Conservation (phyloP, 2,329 filamentous ascomycete genomes). For the Eutypa lata region DNA sequence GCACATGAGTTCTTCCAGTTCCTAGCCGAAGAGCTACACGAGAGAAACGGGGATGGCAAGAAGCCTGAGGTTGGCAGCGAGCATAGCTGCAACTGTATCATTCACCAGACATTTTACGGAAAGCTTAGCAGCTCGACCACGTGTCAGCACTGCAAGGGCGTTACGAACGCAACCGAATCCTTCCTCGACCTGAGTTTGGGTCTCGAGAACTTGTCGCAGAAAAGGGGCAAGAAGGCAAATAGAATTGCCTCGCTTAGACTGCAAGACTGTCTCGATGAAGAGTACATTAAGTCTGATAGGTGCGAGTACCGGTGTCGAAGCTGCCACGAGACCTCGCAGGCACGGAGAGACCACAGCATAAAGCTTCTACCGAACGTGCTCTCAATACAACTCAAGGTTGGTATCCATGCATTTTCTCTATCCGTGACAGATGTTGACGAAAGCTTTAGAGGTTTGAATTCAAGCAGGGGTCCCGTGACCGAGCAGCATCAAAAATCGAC, state of each 20-base stretch:
- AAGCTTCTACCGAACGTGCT: constrained; percentile 84
- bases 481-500: constrained; percentile 80
- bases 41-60: constrained; percentile 71
- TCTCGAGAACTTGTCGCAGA: constrained; percentile 72
- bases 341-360: constrained; percentile 79
- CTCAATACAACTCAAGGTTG: constrained; percentile 86
- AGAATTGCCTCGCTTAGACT: constrained; percentile 52
- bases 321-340: constrained; percentile 74
- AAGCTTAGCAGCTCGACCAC: constrained; percentile 88
- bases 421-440: constrained; percentile 6
- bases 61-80: constrained; percentile 57
- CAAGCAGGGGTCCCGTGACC: constrained; percentile 59
- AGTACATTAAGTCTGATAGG: constrained; percentile 83
- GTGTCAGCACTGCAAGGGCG: constrained; percentile 81
- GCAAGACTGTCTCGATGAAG: constrained; percentile 74
- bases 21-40: constrained; percentile 85
- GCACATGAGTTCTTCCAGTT: constrained; percentile 98
- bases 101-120: constrained; percentile 92
- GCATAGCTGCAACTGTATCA: constrained; percentile 78
- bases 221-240: constrained; percentile 53
- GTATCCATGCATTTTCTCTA: neutral
- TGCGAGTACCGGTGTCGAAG: constrained; percentile 85
- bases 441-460: constrained; percentile 65
- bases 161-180: constrained; percentile 79
- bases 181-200: constrained; percentile 90